Percentiles rank a stretch among this genome's conserved stretches.
Conservation (phyloP, 176 grass and related monocot genomes). For the Ensete glaucum region DNA sequence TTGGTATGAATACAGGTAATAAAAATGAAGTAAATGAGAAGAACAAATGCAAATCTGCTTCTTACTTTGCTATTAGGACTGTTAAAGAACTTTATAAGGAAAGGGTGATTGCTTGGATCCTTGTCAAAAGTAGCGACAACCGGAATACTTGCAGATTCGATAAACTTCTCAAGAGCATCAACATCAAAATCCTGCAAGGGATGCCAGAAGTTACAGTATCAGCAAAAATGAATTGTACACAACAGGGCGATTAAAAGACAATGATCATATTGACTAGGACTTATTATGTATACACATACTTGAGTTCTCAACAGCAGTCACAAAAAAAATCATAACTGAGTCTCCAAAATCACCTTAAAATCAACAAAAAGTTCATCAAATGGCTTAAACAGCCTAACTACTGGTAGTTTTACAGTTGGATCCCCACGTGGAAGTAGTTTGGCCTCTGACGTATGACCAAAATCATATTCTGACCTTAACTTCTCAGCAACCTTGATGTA, state of each 20-base stretch:
- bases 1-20: not conserved
- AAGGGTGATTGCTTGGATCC: constrained; percentile 58
- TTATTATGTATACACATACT: not conserved
- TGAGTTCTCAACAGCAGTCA: not conserved
- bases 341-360: constrained; percentile 43
- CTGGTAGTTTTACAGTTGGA: constrained; percentile 29
- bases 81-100: constrained; percentile 61
- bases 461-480: constrained; percentile 60
- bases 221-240: not conserved
- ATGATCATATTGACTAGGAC: not conserved
- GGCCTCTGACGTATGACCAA: constrained; percentile 59
- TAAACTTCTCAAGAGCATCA: constrained; percentile 68
- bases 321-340: not conserved
- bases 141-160: constrained; percentile 65
- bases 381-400: constrained; percentile 81
- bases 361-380: constrained; percentile 88
- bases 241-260: not conserved
- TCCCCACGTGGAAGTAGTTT: constrained; percentile 64
- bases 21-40: constrained; percentile 8
- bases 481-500: constrained; percentile 54
- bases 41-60: not conserved
- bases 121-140: constrained; percentile 44
- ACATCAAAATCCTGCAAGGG: constrained; percentile 51
- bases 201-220: not conserved
- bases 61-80: constrained; percentile 60